Evolutionary conservation across 2,329 filamentous ascomycete genomes (phyloP), one percentile per base, ranked within the genome.

Genomic region (Colletotrichum sojae): DNA sequence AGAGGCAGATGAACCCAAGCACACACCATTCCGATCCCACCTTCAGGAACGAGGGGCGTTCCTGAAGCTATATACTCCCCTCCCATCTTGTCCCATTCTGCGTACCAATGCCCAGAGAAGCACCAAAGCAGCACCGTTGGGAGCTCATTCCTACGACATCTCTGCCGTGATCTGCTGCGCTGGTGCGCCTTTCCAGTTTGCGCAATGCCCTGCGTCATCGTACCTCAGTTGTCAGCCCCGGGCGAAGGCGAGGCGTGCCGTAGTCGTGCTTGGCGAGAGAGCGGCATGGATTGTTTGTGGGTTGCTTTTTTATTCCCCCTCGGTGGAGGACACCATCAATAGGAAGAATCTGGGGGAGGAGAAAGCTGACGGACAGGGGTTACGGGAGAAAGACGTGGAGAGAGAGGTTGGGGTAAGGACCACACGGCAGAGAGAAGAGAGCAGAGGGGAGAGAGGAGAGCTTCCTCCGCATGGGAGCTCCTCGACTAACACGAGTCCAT

Each of bases 211-310:
- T 69, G 66, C 66, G 66, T 69, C 66, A 69, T 66, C 48, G 51
- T 43, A 46, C 66, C 25, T 64, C 36, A 46, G 55, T 66, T 66
- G 66, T 66, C 49, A 69, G 66, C 56, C 66, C 59, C 66, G 66
- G 62, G 66, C 66, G 62, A 61, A 60, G 18, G 55, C 55, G 25
- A 66, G 55, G 62, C 62, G 62, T 60, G 31, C 55, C 55, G 62
- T 51, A 22, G 62, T 15, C 45, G 51, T 49, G 43, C 66, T 69
- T 69, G 66, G 66, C 66, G n/a, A 27, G 13, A 27, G 27, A 20
- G 12, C n/a, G 25, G 25, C 18, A 51, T 54, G 8, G 27, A 12
- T 49, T 31, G 31, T 15, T 20, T 45, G 48, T 54, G 40, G 40
- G 15, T 9, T 62, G 49, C 54, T 46, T 31, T 13, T 58, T 31